A percentile compares a stretch with the other conserved stretches of the same genome.
These are phyloP conservation scores for Saccharum spontaneum DNA, from an alignment of 176 grass and related monocot genomes.

Conservation along the genomic window DNA sequence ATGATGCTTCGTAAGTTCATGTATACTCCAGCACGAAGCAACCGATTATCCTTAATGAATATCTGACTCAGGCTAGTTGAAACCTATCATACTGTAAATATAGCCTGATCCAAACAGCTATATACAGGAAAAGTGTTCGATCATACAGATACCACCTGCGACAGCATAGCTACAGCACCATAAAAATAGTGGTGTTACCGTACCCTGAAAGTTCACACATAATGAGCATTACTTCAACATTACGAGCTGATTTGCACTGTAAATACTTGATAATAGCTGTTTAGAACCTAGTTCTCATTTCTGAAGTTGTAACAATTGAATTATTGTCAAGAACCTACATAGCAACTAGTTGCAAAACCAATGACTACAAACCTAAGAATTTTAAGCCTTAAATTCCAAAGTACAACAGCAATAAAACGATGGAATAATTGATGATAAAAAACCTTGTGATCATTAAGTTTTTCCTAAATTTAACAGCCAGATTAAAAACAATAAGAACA, in stretches of 20 bases:
- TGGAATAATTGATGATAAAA: background rate
- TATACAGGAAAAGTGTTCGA: background rate
- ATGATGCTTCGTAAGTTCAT: background rate
- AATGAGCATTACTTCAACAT: background rate
- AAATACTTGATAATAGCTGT: background rate
- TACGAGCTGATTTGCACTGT: background rate
- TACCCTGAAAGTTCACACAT: background rate
- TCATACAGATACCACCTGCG: background rate
- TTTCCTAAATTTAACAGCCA: background rate
- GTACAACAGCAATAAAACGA: background rate
- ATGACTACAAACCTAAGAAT: background rate
- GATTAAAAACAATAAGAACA: background rate
- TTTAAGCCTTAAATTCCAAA: background rate
- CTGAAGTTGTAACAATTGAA: background rate
- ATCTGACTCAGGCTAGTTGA: background rate
- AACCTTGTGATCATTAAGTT: background rate
- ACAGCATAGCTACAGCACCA: background rate
- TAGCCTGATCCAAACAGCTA: background rate
- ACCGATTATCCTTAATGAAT: no score
- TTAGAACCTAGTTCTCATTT: background rate
- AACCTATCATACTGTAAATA: background rate
- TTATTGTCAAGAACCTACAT: background rate
- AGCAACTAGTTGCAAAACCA: background rate
- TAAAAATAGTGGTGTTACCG: background rate
- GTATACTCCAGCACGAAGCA: background rate